Percentiles rank a stretch among this genome's conserved stretches.
phyloP scores from a whole-genome alignment of 768 basidiomycete species.

The Mycena capillaripes region DNA sequence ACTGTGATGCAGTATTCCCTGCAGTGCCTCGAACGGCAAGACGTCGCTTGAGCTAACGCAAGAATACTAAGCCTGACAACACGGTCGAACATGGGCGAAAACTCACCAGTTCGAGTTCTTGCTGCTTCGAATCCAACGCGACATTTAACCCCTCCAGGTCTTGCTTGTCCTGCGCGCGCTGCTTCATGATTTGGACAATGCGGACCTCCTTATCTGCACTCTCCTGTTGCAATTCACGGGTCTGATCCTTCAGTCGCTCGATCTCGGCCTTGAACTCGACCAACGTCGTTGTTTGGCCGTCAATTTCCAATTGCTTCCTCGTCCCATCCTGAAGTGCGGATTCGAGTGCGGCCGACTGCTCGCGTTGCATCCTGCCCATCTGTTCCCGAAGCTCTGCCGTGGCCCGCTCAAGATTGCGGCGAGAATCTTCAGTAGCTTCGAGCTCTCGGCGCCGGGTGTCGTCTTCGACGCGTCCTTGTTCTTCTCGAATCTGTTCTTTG shows the following conservation, averaged over 20 bases:
- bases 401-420: constrained; percentile 63
- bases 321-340: constrained; percentile 69
- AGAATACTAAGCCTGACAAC: not conserved
- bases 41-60: constrained; percentile 73
- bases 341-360: constrained; percentile 64
- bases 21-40: constrained; percentile 69
- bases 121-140: constrained; percentile 93
- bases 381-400: constrained; percentile 67
- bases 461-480: constrained; percentile 69
- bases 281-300: constrained; percentile 61
- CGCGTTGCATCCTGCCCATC: constrained; percentile 65
- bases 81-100: constrained; percentile 41
- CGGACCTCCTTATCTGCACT: constrained; percentile 89
- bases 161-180: constrained; percentile 76
- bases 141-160: constrained; percentile 88
- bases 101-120: constrained; percentile 90
- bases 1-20: constrained; percentile 65
- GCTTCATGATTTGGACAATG: constrained; percentile 77
- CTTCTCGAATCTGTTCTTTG: constrained; percentile 64
- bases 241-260: constrained; percentile 68
- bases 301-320: constrained; percentile 62
- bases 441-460: constrained; percentile 67
- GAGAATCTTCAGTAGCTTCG: constrained; percentile 62
- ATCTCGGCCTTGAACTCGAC: constrained; percentile 68
- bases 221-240: constrained; percentile 81